phyloP scores from a whole-genome alignment of 2,329 filamentous ascomycete species.

The Alternaria sp. region DNA sequence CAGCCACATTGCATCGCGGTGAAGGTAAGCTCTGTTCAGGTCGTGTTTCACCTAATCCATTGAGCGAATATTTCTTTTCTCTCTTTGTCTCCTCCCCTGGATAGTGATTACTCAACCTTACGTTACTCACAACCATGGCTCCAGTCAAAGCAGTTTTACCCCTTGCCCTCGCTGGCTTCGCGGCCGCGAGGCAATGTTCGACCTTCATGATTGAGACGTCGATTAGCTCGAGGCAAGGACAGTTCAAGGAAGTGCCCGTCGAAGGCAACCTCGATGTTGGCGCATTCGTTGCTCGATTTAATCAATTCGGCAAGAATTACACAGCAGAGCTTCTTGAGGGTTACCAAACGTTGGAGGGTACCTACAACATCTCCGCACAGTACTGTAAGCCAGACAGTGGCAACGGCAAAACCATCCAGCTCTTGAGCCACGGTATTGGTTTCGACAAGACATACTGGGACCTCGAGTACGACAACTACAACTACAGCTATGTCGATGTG shows the following conservation, averaged over 20 bases:
- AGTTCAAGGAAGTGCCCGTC: constrained; percentile 62
- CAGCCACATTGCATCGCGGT: not conserved
- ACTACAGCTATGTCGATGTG: constrained; percentile 69
- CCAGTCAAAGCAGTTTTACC: constrained; percentile 19
- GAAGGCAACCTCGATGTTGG: constrained; percentile 65
- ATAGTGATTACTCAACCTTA: not conserved
- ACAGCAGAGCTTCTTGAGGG: constrained; percentile 57
- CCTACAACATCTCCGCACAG: constrained; percentile 67
- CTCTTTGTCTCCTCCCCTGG: not conserved
- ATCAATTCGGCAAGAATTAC: constrained; percentile 54
- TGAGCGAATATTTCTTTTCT: not conserved
- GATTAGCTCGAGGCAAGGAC: constrained; percentile 63
- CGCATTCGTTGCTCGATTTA: constrained; percentile 56
- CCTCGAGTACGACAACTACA: constrained; percentile 63
- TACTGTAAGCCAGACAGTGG: constrained; percentile 66
- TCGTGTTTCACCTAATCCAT: not conserved
- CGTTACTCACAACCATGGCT: constrained; percentile 14
- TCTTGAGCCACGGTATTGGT: constrained; percentile 64
- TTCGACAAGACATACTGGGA: constrained; percentile 71
- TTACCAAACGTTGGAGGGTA: constrained; percentile 61
- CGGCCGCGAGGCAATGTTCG: constrained; percentile 49
- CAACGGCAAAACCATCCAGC: constrained; percentile 51
- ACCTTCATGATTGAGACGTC: constrained; percentile 66
- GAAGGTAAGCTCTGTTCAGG: not conserved
- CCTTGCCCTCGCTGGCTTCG: constrained; percentile 30